Evolutionary conservation across 1,139 yeast species (phyloP).

Genomic region (Hansenula lynferdii): DNA sequence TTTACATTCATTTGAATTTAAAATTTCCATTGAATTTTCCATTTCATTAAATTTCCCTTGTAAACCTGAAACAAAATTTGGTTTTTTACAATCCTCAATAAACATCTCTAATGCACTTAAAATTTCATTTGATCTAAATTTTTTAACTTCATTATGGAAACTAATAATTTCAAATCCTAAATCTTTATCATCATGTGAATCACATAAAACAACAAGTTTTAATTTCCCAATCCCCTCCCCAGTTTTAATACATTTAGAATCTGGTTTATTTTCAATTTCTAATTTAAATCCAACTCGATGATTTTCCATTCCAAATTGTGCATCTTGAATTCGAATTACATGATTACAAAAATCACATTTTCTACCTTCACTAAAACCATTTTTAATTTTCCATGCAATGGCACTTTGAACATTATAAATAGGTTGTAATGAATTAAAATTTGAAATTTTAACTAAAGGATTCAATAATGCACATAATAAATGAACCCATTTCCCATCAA

Average conservation of each 20-base stretch:
- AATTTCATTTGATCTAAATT: constrained; percentile 19
- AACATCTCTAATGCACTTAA: constrained; percentile 32
- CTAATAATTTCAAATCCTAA: constrained; percentile 15
- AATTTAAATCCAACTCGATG: constrained; percentile 16
- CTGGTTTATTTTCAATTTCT: constrained; percentile 23
- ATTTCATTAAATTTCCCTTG: constrained; percentile 13
- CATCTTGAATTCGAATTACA: neutral
- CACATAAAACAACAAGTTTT: constrained; percentile 40
- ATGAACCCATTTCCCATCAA: constrained; percentile 77
- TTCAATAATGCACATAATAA: constrained; percentile 65
- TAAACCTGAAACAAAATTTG: constrained; percentile 6
- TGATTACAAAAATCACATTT: constrained; percentile 10
- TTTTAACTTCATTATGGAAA: constrained; percentile 34
- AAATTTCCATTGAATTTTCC: neutral
- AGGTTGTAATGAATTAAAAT: constrained; percentile 39
- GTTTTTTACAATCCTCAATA: constrained; percentile 30
- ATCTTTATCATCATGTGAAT: constrained; percentile 28
- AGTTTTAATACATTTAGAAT: constrained; percentile 26
- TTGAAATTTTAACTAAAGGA: constrained; percentile 37
- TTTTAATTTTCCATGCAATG: neutral
- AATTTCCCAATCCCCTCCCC: constrained; percentile 32
- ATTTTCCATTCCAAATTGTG: constrained; percentile 1
- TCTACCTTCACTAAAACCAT: neutral
- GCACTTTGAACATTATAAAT: constrained; percentile 25
- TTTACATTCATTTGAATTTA: neutral